Percentiles rank a stretch among this genome's conserved stretches.
phyloP scores from a whole-genome alignment of 345 rosid genomes.

The Populus alba region DNA sequence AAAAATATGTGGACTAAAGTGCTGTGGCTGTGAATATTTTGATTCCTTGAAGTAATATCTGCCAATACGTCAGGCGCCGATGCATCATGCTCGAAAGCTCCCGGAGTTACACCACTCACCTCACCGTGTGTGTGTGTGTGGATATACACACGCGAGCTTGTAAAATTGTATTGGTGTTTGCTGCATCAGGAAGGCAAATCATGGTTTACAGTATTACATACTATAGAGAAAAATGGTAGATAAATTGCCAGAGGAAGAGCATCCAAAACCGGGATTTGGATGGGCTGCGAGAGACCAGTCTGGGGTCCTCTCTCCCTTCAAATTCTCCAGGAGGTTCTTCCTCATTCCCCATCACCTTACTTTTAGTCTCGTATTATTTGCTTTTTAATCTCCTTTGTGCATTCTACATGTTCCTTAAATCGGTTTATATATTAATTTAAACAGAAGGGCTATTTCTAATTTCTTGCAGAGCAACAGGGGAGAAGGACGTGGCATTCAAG shows the following conservation, averaged over 20 bases:
- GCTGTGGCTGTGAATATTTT: too few relatives aligned
- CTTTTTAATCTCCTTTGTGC: too few relatives aligned
- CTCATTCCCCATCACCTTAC: neutral
- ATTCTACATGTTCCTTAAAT: too few relatives aligned
- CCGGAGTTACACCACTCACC: too few relatives aligned
- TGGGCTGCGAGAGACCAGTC: neutral
- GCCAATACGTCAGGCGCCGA: too few relatives aligned
- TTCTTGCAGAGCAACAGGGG: neutral
- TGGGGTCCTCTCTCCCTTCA: neutral
- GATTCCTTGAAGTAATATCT: too few relatives aligned
- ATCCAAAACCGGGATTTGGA: neutral
- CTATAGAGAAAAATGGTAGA: neutral
- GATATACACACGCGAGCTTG: neutral
- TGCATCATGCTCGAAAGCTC: too few relatives aligned
- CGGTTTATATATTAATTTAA: too few relatives aligned
- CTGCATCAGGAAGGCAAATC: neutral
- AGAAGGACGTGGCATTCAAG: neutral
- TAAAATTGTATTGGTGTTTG: neutral
- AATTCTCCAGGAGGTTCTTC: neutral
- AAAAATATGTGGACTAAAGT: too few relatives aligned
- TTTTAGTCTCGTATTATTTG: neutral
- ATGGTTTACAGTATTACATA: neutral
- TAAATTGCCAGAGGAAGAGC: neutral
- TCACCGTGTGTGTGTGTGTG: too few relatives aligned
- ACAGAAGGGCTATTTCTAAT: neutral